A percentile compares a stretch with the other conserved stretches of the same genome.
Evolutionary conservation across 2,329 filamentous ascomycete genomes (phyloP).

Genomic region (Mycosphaerella arachidis): DNA sequence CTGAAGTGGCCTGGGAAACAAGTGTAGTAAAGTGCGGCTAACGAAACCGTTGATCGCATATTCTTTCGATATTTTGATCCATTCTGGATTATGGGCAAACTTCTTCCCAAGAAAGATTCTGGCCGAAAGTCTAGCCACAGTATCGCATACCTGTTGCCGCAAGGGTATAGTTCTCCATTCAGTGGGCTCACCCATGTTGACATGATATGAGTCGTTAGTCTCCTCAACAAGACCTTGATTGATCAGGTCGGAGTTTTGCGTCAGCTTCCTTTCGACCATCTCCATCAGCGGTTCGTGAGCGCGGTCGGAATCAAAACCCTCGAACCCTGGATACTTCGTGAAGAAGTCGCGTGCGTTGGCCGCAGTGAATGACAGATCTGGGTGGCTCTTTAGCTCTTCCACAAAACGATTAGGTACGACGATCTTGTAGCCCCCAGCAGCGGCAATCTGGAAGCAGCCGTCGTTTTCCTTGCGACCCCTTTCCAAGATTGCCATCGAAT

Average conservation of each 20-base stretch:
- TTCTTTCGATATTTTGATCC: conserved; percentile 34
- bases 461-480: background rate
- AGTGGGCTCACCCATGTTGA: background rate
- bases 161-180: conserved; percentile 8
- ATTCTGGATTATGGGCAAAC: conserved; percentile 35
- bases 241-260: conserved; percentile 15
- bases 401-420: conserved; percentile 13
- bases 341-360: conserved; percentile 14
- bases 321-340: conserved; percentile 18
- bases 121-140: conserved; percentile 37
- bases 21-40: conserved; percentile 16
- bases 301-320: conserved; percentile 12
- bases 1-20: conserved; percentile 26
- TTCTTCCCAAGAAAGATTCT: conserved; percentile 37
- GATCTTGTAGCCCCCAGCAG: conserved; percentile 18
- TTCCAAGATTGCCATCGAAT: background rate
- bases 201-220: conserved; percentile 5
- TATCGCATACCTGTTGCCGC: conserved; percentile 24
- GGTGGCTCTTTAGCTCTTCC: conserved; percentile 21
- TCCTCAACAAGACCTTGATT: conserved; percentile 14
- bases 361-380: conserved; percentile 10
- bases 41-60: conserved; percentile 37
- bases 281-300: conserved; percentile 13
- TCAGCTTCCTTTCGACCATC: conserved; percentile 15
- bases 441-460: conserved; percentile 13